Evolutionary conservation across 75 land plant species (phyloP), one percentile per base, ranked within the genome.

Genomic region (Ceratopteris richardii): DNA sequence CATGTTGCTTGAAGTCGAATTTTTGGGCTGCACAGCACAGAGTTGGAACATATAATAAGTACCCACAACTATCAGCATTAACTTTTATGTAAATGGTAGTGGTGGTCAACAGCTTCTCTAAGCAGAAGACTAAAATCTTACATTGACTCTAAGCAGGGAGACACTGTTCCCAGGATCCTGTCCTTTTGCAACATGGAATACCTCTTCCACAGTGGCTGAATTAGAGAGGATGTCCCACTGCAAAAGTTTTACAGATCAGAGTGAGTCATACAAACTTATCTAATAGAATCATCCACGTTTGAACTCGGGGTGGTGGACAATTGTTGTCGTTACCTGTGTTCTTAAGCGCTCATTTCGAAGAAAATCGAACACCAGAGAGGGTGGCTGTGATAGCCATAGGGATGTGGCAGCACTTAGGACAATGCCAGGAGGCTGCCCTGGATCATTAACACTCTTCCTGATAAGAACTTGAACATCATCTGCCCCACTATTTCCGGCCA

Each of bases 211-310:
- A 14, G 69, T 40, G 55, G 80, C 80, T 61, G 51, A 60, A 40
- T 51, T 67, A 12, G 77, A 77, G 72, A 86, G 77, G 44, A 86
- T 70, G 52, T 89, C 95, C 95, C 95, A 89, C 90, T 86, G 60
- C 58, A 54, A 12, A n/a, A n/a, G n/a, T n/a, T n/a, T n/a, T n/a
- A n/a, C n/a, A 33, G 37, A 33, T 4, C 7, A 33, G 3, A 33
- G 25, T 56, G 21, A 20, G n/a, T n/a, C n/a, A 48, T 23, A 21
- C 61, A 19, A 39, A 17, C 6, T 21, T 58, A 37, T 21, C n/a
- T 9, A 29, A 24, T 44, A 16, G n/a, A 20, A 12, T 11, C 12
- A 28, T 9, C 50, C 61, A n/a, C 21, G 12, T 22, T 5, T 28
- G 36, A 19, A 20, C 11, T 4, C n/a, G n/a, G n/a, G n/a, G n/a